phyloP scores from a whole-genome alignment of 1,139 yeast species.

The Kodamaea plutei region DNA sequence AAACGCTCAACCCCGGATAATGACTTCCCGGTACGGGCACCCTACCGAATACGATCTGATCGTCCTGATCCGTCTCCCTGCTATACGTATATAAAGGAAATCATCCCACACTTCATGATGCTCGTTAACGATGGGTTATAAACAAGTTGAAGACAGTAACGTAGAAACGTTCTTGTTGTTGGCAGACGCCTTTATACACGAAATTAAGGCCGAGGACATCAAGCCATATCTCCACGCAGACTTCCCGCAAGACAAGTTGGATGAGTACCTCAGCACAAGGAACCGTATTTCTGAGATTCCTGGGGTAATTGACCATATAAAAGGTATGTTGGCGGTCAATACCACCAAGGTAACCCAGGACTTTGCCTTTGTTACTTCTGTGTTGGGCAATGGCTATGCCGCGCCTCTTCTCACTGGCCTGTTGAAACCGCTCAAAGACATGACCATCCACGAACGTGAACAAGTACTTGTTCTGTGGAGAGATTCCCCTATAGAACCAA shows the following conservation, averaged over 20 bases:
- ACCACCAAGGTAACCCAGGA: conserved; percentile 17
- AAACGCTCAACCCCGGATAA: too few relatives aligned
- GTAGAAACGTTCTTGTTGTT: conserved; percentile 24
- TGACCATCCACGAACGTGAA: conserved; percentile 30
- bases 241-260: conserved; percentile 29
- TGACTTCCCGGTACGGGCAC: too few relatives aligned
- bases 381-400: conserved; percentile 29
- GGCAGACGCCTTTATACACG: conserved; percentile 37
- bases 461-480: conserved; percentile 33
- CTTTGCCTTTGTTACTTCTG: conserved; percentile 24
- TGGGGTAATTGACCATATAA: conserved; percentile 21
- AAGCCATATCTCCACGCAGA: conserved; percentile 23
- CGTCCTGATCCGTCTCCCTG: too few relatives aligned
- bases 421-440: conserved; percentile 32
- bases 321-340: conserved; percentile 2
- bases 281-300: conserved; percentile 32
- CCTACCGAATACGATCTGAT: too few relatives aligned
- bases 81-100: too few relatives aligned
- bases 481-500: conserved; percentile 30
- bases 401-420: conserved; percentile 37
- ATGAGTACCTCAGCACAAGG: conserved; percentile 28
- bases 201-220: conserved; percentile 26
- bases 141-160: conserved; percentile 20
- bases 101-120: too few relatives aligned
- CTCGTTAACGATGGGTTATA: conserved; percentile 8